phyloP scores from a whole-genome alignment of 495 filamentous ascomycete genomes.

The Usnea hakonensis region DNA sequence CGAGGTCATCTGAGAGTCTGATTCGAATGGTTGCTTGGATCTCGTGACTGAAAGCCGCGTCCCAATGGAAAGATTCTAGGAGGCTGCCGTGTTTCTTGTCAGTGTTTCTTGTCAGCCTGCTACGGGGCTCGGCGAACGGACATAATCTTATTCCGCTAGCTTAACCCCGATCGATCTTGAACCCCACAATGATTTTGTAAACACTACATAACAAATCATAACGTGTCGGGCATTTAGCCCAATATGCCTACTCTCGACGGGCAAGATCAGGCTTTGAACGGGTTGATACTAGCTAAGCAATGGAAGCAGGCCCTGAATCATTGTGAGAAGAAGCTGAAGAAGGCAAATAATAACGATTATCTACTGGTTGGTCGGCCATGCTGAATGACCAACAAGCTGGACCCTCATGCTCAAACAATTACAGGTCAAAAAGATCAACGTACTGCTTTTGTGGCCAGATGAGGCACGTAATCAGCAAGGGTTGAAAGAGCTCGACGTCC shows the following conservation, averaged over 20 bases:
- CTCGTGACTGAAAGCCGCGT: no score
- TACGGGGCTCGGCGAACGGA: neutral
- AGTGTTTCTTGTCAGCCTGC: no score
- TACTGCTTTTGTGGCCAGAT: conserved; percentile 41
- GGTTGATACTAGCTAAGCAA: conserved; percentile 49
- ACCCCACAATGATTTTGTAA: neutral
- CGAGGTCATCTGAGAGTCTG: neutral
- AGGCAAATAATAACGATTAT: conserved; percentile 42
- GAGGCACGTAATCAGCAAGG: conserved; percentile 37
- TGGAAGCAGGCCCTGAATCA: conserved; percentile 53
- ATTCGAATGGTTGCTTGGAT: no score
- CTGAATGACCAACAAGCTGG: neutral
- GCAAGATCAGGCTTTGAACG: conserved; percentile 51
- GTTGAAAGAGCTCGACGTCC: conserved; percentile 38
- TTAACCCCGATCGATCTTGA: neutral
- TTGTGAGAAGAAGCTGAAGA: conserved; percentile 53
- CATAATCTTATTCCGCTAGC: neutral
- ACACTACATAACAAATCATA: neutral
- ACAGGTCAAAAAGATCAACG: conserved; percentile 47
- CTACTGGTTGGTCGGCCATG: conserved; percentile 9
- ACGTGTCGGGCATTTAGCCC: neutral
- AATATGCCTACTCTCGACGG: conserved; percentile 39
- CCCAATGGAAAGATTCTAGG: no score
- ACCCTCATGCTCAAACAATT: neutral
- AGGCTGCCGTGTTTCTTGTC: no score